Conservation (phyloP, 2,329 filamentous ascomycete species). For the Ophidiomyces ophidiicola region DNA sequence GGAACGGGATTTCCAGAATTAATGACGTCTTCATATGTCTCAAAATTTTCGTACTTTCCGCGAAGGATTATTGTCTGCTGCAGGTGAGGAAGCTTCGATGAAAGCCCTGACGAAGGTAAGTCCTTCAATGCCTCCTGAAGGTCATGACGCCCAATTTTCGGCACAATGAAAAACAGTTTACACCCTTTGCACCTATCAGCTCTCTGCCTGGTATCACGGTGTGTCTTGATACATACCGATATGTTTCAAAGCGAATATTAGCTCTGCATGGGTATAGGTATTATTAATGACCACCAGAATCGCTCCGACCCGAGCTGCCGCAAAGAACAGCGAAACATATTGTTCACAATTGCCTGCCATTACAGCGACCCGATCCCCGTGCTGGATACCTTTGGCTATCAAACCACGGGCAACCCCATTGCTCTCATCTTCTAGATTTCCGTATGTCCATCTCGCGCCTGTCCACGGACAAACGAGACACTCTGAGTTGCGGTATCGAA, state of each 20-base stretch:
- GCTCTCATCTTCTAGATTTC: slow-evolving; percentile 51
- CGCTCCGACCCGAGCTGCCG: slow-evolving; percentile 52
- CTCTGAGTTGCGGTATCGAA: slow-evolving; percentile 52
- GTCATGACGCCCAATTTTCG: slow-evolving; percentile 53
- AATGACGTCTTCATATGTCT: slow-evolving; percentile 49
- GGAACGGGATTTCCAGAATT: slow-evolving; percentile 40
- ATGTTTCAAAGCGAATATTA: slow-evolving; percentile 58
- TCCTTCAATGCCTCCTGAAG: slow-evolving; percentile 48
- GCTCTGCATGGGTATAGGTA: slow-evolving; percentile 64
- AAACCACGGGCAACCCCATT: slow-evolving; percentile 53
- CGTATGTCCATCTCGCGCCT: slow-evolving; percentile 59
- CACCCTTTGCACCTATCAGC: slow-evolving; percentile 41
- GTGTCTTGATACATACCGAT: slow-evolving; percentile 40
- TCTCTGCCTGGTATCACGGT: not conserved
- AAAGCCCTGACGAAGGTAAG: slow-evolving; percentile 30
- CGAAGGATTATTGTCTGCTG: slow-evolving; percentile 50
- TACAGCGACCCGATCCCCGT: slow-evolving; percentile 59
- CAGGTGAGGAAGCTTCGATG: slow-evolving; percentile 31
- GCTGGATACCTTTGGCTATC: slow-evolving; percentile 52
- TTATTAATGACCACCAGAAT: slow-evolving; percentile 70
- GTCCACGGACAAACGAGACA: slow-evolving; percentile 67
- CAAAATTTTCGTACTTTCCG: slow-evolving; percentile 43
- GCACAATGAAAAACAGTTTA: slow-evolving; percentile 61
- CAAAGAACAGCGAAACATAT: slow-evolving; percentile 58
- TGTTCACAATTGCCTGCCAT: slow-evolving; percentile 55